Evolutionary conservation across 2,329 filamentous ascomycete genomes (phyloP), one percentile per base, ranked within the genome.

Genomic region (Neurospora crassa): DNA sequence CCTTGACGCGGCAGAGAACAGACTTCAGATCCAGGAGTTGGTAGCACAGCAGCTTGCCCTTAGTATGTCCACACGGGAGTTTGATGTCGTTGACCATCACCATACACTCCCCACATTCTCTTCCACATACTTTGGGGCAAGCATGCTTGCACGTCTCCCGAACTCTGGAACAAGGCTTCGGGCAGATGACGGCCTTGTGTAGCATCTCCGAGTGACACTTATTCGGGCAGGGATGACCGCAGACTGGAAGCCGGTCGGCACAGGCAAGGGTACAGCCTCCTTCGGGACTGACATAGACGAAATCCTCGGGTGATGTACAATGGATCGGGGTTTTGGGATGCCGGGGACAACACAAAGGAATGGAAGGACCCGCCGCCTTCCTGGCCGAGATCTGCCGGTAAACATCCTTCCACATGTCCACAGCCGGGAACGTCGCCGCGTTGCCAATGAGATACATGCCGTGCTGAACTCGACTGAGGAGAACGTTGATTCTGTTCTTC

Each of bases 391-490:
- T 79, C 29, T 90, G 86, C 0, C 79, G 72, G 10, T 90, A 78
- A 0, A 92, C 87, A 0, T 87, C 75, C 0, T 78, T 75, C 91
- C 91, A 93, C 89, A 92, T 92, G 0, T 79, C 77, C 0, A 92
- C 83, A 24, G 82, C 79, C 0, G 76, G 76, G 40, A 85, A 90
- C 0, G 89, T 92, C 0, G 85, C 78, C 0, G 87, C 77, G 75
- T 93, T 90, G 1, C 91, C 90, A 42, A 94, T 88, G 20, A 94
- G 81, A 76, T 90, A 91, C 85, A 93, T 88, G 0, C 91, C 90
- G 74, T 92, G 87, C 74, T 88, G 82, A 0, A 91, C 90, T 6
- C 91, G 86, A 47, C 86, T 89, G 0, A 92, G 81, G 0, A 92
- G 81, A 0, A 92, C 90, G 71, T 92, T 92, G 79, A 93, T 89